Evolutionary conservation across 2,329 filamentous ascomycete genomes (phyloP).

Genomic region (Exophiala viscosa): DNA sequence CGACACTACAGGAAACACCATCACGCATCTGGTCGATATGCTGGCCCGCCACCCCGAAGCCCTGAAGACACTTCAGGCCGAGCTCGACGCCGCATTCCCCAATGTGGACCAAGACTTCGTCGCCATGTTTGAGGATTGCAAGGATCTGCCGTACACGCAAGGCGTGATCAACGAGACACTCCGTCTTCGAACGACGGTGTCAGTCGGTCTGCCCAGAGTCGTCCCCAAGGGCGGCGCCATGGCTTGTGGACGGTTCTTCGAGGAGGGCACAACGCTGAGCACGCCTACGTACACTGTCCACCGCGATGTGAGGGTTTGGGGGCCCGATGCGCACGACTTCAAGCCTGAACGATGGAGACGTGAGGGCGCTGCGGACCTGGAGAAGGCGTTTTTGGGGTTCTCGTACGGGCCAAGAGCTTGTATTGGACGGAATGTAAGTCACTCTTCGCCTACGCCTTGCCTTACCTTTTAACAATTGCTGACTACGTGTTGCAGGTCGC

Average conservation of each 20-base stretch:
- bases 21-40: conserved; percentile 22
- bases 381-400: conserved; percentile 4
- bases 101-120: conserved; percentile 27
- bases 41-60: conserved; percentile 28
- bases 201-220: conserved; percentile 18
- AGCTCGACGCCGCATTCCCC: conserved; percentile 28
- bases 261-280: conserved; percentile 35
- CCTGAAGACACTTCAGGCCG: conserved; percentile 23
- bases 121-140: conserved; percentile 30
- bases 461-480: background rate
- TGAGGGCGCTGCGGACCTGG: background rate
- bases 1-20: conserved; percentile 34
- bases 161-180: conserved; percentile 24
- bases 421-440: conserved; percentile 4
- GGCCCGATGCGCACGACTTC: conserved; percentile 32
- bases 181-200: conserved; percentile 25
- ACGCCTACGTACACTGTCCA: conserved; percentile 42
- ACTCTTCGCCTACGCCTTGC: background rate
- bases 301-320: conserved; percentile 34
- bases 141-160: conserved; percentile 15
- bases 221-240: conserved; percentile 4
- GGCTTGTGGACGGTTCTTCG: conserved; percentile 9
- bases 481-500: background rate
- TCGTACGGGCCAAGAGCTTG: conserved; percentile 24
- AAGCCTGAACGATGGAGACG: conserved; percentile 36